These are phyloP conservation scores for Rhodofomes roseus DNA, from an alignment of 1,284 basidiomycete genomes.

Conservation along the genomic window DNA sequence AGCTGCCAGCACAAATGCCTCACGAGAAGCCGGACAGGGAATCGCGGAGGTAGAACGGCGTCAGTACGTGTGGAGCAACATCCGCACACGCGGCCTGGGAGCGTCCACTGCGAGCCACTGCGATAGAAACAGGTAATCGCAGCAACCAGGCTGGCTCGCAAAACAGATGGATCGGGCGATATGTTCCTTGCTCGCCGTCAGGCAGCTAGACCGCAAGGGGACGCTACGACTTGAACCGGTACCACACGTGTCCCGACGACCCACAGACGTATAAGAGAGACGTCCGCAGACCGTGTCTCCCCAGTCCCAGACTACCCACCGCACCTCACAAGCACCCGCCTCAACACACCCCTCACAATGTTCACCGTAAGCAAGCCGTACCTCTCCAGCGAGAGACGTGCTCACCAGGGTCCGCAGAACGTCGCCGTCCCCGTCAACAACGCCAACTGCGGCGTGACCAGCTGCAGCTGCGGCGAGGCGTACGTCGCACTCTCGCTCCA, in stretches of 20 bases:
- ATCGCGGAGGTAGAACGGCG: background rate
- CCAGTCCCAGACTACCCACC: conserved; percentile 6
- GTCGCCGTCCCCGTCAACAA: conserved; percentile 40
- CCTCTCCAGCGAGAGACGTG: too few species aligned
- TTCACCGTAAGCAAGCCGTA: conserved; percentile 4
- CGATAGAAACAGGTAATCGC: too few species aligned
- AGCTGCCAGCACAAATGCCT: too few species aligned
- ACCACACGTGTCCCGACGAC: conserved; percentile 2
- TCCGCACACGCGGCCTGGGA: too few species aligned
- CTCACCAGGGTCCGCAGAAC: conserved; percentile 25
- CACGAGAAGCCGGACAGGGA: too few species aligned
- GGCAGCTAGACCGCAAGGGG: too few species aligned
- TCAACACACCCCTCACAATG: conserved; percentile 1
- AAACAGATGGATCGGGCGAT: too few species aligned
- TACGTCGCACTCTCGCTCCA: conserved; percentile 25
- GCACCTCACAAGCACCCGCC: background rate
- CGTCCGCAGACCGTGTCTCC: background rate
- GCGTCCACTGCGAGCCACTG: too few species aligned
- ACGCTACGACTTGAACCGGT: too few species aligned
- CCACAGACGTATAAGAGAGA: conserved; percentile 1
- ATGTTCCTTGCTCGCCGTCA: too few species aligned
- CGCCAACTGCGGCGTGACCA: conserved; percentile 40
- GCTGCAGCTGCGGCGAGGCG: conserved; percentile 51
- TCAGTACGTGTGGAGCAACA: too few species aligned
- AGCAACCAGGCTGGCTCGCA: too few species aligned